phyloP scores from a whole-genome alignment of 2,329 filamentous ascomycete genomes.

The Aspergillus texensis region DNA sequence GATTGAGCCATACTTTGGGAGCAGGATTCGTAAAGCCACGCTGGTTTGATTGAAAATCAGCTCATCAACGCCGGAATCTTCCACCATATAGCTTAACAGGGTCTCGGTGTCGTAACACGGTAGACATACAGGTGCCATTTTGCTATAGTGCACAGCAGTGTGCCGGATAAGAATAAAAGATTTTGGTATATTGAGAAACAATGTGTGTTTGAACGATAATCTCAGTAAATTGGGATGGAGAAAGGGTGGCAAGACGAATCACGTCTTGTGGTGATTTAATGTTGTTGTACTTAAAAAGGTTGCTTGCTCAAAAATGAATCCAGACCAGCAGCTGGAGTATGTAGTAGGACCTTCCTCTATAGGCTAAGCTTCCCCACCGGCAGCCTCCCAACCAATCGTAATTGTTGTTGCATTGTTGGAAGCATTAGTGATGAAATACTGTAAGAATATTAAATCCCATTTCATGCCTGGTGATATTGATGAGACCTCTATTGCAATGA shows the following conservation, averaged over 20 bases:
- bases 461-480: not conserved
- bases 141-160: not conserved
- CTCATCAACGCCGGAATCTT: not conserved
- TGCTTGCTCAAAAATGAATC: not conserved
- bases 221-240: not conserved
- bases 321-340: not conserved
- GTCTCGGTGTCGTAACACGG: not conserved
- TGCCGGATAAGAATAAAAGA: not conserved
- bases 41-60: slow-evolving; percentile 29
- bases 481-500: not conserved
- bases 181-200: not conserved
- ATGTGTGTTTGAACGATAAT: not conserved
- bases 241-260: not conserved
- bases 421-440: not conserved
- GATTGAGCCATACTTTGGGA: slow-evolving; percentile 40
- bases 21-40: slow-evolving; percentile 52
- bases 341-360: not conserved
- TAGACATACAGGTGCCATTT: slow-evolving; percentile 39
- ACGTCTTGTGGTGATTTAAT: not conserved
- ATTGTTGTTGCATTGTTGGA: not conserved
- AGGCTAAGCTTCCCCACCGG: not conserved
- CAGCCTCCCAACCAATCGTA: not conserved
- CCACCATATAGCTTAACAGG: not conserved
- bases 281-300: not conserved
- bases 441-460: not conserved